Base-by-base conservation (phyloP, 805 yeast genomes). In the Zygoascus tannicola region DNA sequence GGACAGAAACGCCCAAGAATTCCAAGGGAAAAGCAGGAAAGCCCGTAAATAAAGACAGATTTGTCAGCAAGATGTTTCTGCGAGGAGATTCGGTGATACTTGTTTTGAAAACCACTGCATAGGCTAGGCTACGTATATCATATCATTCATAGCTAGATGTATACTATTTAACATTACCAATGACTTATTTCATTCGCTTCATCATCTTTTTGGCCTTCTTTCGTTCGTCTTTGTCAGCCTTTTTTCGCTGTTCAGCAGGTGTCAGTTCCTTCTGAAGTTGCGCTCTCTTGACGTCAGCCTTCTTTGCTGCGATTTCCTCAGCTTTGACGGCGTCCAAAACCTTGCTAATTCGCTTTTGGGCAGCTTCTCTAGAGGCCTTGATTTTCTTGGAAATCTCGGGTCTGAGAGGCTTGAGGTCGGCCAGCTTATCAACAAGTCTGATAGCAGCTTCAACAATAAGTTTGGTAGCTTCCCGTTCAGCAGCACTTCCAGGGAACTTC, bases 61-160 rank as follows among this genome's bases (percentile, higher is more conserved):
- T 85, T 59, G 78, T 90, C 3, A 76, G 87, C 47, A 92, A 92
- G 64, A 70, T 92, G 75, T 92, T 92, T 57, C 68, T 92, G 33
- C 74, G 99, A 64, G 99, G 99, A 1, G 99, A 92, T 63, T 84
- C 95, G 0, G 95, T 92, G 18, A 84, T 92, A 45, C 80, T 92
- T 26, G 78, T 92, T 5, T 69, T 85, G 52, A 51, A 48, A 38
- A 45, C 52, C 15, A 40, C 54, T 14, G 48, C 43, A 15, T 49
- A 42, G 43, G 15, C 18, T 26, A 8, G 10, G 12, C 10, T 26
- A 8, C 30, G 30, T 26, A 26, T 26, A 26, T 26, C 30, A 26
- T 26, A 26, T 12, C 30, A 26, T 26, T 12, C 30, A 26, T 8
- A 26, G 30, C 30, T 26, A 26, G 30, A 7, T 26, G 7, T 12